Evolutionary conservation across 441 rosid species (phyloP).

Genomic region (Populus trichocarpa): DNA sequence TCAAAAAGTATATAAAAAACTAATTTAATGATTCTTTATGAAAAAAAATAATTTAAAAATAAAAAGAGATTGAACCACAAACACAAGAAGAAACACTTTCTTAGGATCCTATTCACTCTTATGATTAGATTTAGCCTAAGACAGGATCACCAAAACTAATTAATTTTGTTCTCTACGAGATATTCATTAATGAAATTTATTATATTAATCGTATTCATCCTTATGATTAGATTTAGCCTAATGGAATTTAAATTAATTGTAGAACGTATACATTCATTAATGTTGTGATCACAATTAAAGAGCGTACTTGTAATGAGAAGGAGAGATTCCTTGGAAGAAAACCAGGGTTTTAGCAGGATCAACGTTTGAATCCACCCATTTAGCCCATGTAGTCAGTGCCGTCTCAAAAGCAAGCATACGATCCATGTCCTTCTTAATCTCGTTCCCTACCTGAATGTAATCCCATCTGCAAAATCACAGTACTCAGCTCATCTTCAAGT

Average conservation of each 20-base stretch:
- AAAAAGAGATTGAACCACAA: too few relatives aligned
- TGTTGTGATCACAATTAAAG: background rate
- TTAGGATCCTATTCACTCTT: too few relatives aligned
- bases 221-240: too few relatives aligned
- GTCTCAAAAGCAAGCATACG: constrained; percentile 65
- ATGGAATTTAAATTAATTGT: background rate
- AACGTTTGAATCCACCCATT: constrained; percentile 66
- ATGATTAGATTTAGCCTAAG: too few relatives aligned
- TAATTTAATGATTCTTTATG: too few relatives aligned
- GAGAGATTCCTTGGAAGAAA: constrained; percentile 87
- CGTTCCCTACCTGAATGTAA: constrained; percentile 45
- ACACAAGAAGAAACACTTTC: too few relatives aligned
- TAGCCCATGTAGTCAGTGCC: constrained; percentile 74
- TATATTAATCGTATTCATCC: too few relatives aligned
- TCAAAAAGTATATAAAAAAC: too few relatives aligned
- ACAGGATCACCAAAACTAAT: too few relatives aligned
- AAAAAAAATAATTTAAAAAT: too few relatives aligned
- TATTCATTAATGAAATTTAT: too few relatives aligned
- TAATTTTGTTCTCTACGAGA: too few relatives aligned
- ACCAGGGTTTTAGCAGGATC: constrained; percentile 60
- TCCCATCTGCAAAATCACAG: constrained; percentile 58
- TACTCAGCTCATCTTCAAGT: background rate
- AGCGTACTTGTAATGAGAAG: constrained; percentile 80
- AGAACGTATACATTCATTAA: background rate
- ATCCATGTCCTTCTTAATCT: constrained; percentile 64